These are phyloP conservation scores for Persicaria maculosa DNA, from an alignment of 148 eudicot genomes.

Conservation along the genomic window DNA sequence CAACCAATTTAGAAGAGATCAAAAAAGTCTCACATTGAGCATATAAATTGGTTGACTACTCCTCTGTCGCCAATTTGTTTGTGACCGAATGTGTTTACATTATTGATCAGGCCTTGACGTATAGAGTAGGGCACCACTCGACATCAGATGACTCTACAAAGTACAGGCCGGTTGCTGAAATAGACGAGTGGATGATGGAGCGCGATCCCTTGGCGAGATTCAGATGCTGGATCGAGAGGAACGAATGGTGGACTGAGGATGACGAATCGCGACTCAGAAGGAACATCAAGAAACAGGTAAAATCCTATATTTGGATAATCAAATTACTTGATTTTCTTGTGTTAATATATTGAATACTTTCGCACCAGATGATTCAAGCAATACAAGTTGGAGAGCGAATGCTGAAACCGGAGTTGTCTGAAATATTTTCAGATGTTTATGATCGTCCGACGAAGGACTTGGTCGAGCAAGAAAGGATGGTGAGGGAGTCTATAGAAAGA, in stretches of 20 bases:
- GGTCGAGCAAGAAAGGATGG: constrained; percentile 44
- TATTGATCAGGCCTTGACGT: constrained; percentile 60
- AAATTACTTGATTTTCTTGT: background rate
- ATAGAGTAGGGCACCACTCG: constrained; percentile 82
- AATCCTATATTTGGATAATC: background rate
- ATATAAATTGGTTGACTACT: too few relatives aligned
- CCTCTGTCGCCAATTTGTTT: too few relatives aligned
- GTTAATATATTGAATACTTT: background rate
- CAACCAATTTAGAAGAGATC: background rate
- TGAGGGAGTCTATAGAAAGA: constrained; percentile 43
- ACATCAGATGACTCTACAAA: constrained; percentile 89
- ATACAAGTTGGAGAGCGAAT: constrained; percentile 60
- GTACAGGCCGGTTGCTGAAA: constrained; percentile 55
- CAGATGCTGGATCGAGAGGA: constrained; percentile 54
- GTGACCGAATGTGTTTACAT: too few relatives aligned
- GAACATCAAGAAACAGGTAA: constrained; percentile 48
- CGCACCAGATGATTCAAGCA: constrained; percentile 53
- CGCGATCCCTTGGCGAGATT: constrained; percentile 46
- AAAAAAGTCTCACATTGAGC: too few relatives aligned
- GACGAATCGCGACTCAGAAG: constrained; percentile 42
- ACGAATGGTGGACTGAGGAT: constrained; percentile 71
- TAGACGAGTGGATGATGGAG: constrained; percentile 55
- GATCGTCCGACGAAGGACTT: constrained; percentile 45
- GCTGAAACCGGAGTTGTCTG: constrained; percentile 53
- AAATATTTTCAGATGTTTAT: constrained; percentile 70